Conservation (phyloP, 805 yeast genomes). For the Brettanomyces anomalus region DNA sequence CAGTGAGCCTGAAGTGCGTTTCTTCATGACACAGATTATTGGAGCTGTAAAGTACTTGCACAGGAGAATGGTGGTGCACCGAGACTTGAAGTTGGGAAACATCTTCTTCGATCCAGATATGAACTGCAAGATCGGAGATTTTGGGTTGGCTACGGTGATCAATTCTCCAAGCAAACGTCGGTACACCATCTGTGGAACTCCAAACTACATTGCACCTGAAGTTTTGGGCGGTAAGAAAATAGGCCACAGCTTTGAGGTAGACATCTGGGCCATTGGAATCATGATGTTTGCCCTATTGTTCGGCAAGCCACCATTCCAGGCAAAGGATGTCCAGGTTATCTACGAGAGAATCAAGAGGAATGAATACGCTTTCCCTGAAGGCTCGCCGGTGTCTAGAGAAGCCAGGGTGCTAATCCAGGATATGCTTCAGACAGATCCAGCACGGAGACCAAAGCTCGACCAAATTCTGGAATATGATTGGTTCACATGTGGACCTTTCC, state of each 20-base stretch:
- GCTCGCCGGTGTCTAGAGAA: conserved; percentile 47
- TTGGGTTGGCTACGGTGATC: conserved; percentile 95
- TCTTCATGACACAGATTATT: conserved; percentile 80
- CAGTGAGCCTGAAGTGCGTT: conserved; percentile 87
- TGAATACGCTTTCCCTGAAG: conserved; percentile 70
- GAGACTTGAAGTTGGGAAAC: conserved; percentile 94
- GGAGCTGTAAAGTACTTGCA: conserved; percentile 95
- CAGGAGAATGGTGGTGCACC: conserved; percentile 82
- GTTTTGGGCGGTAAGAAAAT: conserved; percentile 78
- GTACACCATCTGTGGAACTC: conserved; percentile 96
- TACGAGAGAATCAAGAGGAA: conserved; percentile 84
- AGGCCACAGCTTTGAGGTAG: conserved; percentile 94
- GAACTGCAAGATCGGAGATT: conserved; percentile 95
- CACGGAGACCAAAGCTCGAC: conserved; percentile 69
- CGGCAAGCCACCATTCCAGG: conserved; percentile 97
- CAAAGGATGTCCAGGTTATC: conserved; percentile 85
- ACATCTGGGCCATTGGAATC: conserved; percentile 96
- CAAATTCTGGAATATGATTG: conserved; percentile 77
- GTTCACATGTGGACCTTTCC: conserved; percentile 76
- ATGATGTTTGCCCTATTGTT: conserved; percentile 88
- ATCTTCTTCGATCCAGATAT: conserved; percentile 89
- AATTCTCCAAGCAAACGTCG: conserved; percentile 61
- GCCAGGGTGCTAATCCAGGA: conserved; percentile 68
- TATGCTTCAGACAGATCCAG: conserved; percentile 70
- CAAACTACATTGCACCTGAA: conserved; percentile 98